Evolutionary conservation across 192 early-diverging fungal species (phyloP), one percentile per base, ranked within the genome.

Genomic region (Linnemannia hyalina): DNA sequence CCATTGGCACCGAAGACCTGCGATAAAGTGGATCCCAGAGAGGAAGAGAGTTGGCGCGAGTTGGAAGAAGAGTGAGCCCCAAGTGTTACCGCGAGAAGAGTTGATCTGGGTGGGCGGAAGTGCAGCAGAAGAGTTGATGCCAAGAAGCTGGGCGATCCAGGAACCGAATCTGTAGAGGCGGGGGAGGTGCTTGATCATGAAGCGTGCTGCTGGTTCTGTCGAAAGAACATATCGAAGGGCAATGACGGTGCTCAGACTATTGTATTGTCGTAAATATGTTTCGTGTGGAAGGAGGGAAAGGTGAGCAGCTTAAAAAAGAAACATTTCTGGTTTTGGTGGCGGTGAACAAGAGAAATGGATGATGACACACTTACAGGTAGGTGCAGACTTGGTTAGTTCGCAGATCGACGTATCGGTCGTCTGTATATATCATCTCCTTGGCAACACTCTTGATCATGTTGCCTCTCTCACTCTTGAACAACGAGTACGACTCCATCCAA

Each of bases 31-130:
- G 11, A 83, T 70, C 13, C 72, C 76, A 0, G 82, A 68, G 6
- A 83, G 7, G 41, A 77, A 74, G 18, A 83, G 7, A 16, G 82
- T 78, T 15, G 82, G 76, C 0, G 70, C 49, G 3, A 83, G 63
- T 29, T 29, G 71, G 82, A 11, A 83, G 49, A 44, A 57, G 36
- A 63, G 78, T 41, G 47, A 57, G 41, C 18, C 54, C 52, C 40
- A 63, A 29, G 26, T 32, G 29, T 65, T 11, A 32, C 29, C 13
- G 26, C 11, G n/a, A 2, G 29, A 15, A 15, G 60, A 52, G 49
- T 22, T 16, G 60, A 65, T 65, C 60, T 65, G 16, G 47, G 46
- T 32, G 46, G 44, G 26, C 8, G 29, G n/a, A 26, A 16, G 20
- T 26, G 26, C 11, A 36, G 26, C 16, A 29, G 6, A 57, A 26